Evolutionary conservation across 2,329 filamentous ascomycete genomes (phyloP).

Genomic region (Cladosporium velox): DNA sequence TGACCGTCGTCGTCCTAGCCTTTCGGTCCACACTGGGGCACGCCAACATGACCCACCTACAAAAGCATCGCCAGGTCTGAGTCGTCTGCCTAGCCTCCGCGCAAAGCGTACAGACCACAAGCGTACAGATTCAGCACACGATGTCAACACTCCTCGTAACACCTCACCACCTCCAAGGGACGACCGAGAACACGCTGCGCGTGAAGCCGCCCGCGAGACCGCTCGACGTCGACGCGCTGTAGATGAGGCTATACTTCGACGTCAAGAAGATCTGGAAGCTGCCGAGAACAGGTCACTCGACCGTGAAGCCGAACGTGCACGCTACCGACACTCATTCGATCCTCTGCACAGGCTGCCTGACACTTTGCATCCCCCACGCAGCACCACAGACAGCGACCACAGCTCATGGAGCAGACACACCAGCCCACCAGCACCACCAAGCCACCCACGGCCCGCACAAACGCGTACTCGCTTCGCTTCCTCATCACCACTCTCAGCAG

Average conservation of each 20-base stretch:
- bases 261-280: slow-evolving; percentile 7
- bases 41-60: slow-evolving; percentile 17
- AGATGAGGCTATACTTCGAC: background rate
- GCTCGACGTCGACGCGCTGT: slow-evolving; percentile 2
- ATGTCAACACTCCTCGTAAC: slow-evolving; percentile 1
- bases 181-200: slow-evolving; percentile 6
- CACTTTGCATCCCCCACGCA: background rate
- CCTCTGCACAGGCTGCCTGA: background rate
- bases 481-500: background rate
- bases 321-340: background rate
- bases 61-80: slow-evolving; percentile 27
- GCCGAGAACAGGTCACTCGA: slow-evolving; percentile 8
- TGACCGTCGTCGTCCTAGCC: slow-evolving; percentile 24
- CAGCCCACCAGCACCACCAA: slow-evolving; percentile 7
- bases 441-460: background rate
- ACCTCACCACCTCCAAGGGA: background rate
- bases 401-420: slow-evolving; percentile 18
- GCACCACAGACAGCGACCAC: background rate
- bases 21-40: slow-evolving; percentile 21
- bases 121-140: slow-evolving; percentile 25
- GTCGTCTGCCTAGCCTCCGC: slow-evolving; percentile 22
- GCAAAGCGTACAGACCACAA: slow-evolving; percentile 23
- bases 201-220: background rate
- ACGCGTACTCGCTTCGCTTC: slow-evolving; percentile 11
- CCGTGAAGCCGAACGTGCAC: slow-evolving; percentile 10